A percentile compares a stretch with the other conserved stretches of the same genome.
These are phyloP conservation scores for Nicotiana noctiflora DNA, from an alignment of 257 asterid species.

Conservation along the genomic window DNA sequence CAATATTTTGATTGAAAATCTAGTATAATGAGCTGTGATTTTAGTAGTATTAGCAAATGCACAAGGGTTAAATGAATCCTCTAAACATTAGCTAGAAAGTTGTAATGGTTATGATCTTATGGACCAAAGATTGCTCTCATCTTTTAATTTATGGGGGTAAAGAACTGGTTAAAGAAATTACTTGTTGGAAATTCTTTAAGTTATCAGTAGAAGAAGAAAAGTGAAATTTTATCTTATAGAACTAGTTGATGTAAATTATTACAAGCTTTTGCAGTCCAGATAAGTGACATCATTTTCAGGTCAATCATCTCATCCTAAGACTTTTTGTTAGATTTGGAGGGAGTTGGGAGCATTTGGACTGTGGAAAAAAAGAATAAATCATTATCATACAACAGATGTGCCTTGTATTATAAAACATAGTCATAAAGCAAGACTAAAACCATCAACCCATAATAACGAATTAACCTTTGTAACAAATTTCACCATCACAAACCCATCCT, in stretches of 20 bases:
- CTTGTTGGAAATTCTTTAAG: neutral
- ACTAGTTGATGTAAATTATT: neutral
- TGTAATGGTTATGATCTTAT: neutral
- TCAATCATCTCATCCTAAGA: neutral
- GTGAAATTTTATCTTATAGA: neutral
- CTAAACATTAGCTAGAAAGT: neutral
- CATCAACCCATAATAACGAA: neutral
- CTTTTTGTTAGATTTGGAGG: neutral
- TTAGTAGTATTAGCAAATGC: neutral
- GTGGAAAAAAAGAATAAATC: neutral
- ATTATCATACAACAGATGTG: neutral
- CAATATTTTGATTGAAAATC: neutral
- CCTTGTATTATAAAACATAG: neutral
- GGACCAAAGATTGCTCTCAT: neutral
- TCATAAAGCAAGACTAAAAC: neutral
- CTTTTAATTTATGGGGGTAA: neutral
- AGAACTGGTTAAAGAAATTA: neutral
- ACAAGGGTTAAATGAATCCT: neutral
- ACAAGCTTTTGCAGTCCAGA: neutral
- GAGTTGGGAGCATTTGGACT: neutral
- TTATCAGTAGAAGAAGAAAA: neutral
- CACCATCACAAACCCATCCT: constrained; percentile 50
- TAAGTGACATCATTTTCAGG: neutral
- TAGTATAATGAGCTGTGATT: neutral
- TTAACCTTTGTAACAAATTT: constrained; percentile 31